Evolutionary conservation across 768 basidiomycete genomes (phyloP), one percentile per base, ranked within the genome.

Genomic region (Suillus luteus): DNA sequence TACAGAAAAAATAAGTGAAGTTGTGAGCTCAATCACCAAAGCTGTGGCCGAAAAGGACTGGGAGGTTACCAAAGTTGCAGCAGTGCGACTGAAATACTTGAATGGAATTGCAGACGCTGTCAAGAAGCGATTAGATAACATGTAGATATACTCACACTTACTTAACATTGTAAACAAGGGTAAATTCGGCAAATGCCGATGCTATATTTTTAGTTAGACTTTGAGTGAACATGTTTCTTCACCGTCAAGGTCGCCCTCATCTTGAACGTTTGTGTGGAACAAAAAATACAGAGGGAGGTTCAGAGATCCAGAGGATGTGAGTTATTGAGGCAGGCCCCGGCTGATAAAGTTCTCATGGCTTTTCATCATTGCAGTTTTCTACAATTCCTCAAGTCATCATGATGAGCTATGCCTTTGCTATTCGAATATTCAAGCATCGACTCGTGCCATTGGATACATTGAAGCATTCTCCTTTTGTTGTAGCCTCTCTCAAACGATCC

Each of bases 61-160:
- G 86, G 68, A 68, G 5, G 69, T 73, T 1, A 89, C 85, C 0
- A 91, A 87, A 72, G 68, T 70, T 11, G 84, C 82, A 22, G 83
- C 89, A 10, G 82, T 94, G 31, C 82, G 87, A 68, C 80, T 96
- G 31, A 86, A 87, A 67, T 97, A 96, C 72, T 76, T 93, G 70
- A 76, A 85, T 51, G 82, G 87, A 22, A 86, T 93, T 31, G 75
- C 81, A n/a, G 74, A 79, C 27, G 74, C 74, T 33, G 66, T 75
- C 55, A 40, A 31, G 10, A 52, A 4, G 49, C 70, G 62, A 43
- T 35, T 67, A 51, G 61, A 67, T 31, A 35, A 60, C 38, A 49
- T 61, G 27, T 65, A 49, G 31, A 31, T 3, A 27, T 3, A 27
- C 3, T 27, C 27, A 27, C 27, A 27, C 27, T n/a, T n/a, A n/a